Base-by-base conservation (phyloP, 805 yeast genomes). In the Teunomyces tritomae region DNA sequence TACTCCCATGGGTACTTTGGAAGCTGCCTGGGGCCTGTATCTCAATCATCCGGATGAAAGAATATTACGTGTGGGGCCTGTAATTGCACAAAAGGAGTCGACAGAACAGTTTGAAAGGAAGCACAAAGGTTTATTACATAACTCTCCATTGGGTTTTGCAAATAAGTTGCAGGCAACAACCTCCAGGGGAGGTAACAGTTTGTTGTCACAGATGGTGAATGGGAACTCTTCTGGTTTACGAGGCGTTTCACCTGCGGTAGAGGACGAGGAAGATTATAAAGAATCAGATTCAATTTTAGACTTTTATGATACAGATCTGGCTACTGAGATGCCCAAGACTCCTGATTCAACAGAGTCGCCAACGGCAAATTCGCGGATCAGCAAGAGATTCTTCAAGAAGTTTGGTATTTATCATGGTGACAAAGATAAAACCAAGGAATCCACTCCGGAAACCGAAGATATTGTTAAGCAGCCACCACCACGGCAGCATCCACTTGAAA, bases 221-320 rank as follows among this genome's bases (percentile, higher is more conserved):
- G 74, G 74, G 1, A 57, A 62, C 6, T 52, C 58, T 11, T 44
- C 56, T 14, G 63, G 68, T 1, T 55, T 64, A 30, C 55, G 68
- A 32, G 52, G 59, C 5, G 34, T 48, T 10, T 39, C 39, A 5
- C 30, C 33, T 5, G 32, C 45, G 7, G 46, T 28, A 9, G 62
- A 51, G 4, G 42, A 29, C 1, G 70, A 65, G 35, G 78, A 73
- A 42, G 81, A 68, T 28, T 81, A 79, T 54, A 85, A 82, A 55
- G 83, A 82, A 55, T 65, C 73, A 28, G 86, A 82, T 52, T 83
- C 85, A 2, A 82, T 92, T 29, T 77, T 86, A 14, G 96, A 90
- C 32, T 61, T 53, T 47, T 53, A 49, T 35, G 55, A 57, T 10
- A 13, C 40, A 5, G 28, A 20, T 11, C 40, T 16, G 17, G 49